Base-by-base conservation (phyloP, 805 yeast species). In the Lachancea waltii region DNA sequence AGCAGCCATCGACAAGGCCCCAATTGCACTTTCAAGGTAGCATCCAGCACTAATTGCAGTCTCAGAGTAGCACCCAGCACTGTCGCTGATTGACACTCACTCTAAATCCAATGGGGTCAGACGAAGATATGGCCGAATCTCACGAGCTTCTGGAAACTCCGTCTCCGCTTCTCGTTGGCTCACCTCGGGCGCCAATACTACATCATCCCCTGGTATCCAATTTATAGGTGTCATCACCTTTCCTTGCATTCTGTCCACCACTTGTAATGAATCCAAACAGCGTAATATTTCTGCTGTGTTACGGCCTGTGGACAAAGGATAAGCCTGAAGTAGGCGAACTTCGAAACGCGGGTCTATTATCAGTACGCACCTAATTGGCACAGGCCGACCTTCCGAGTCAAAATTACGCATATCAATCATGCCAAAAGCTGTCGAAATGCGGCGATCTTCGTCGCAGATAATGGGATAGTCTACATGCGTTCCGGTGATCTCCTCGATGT, bases 251-350 rank as follows among this genome's bases (percentile, higher is more conserved):
- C 67, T 63, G 54, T 79, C 86, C 44, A 79, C 72, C 42, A 72
- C 67, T 60, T 80, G 85, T 52, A 81, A 68, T 16, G 85, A 77
- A 58, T 80, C 86, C 48, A 80, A 67, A 31, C 75, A 81, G 61
- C 87, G 67, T 55, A 81, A 68, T 28, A 80, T 77, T 58, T 80
- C 87, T 36, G 85, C 81, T 17, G 86, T 76, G 69, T 80, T 80
- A 67, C 87, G 70, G 46, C 87, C 86, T 27, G 81, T 74, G 8
- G 84, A 75, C 29, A 85, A 81, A 27, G 86, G 87, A 60, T 80
- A 81, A 17, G 84, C 64, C 60, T 81, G 65, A 41, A 69, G 73
- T 53, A 79, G 65, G 60, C 86, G 68, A 42, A 80, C 68, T 48
- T 70, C 77, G 62, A 79, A 77, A 41, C 65, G 57, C 41, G 85